phyloP scores from a whole-genome alignment of 73 alveolate genomes.

The Effrenium voratum region DNA sequence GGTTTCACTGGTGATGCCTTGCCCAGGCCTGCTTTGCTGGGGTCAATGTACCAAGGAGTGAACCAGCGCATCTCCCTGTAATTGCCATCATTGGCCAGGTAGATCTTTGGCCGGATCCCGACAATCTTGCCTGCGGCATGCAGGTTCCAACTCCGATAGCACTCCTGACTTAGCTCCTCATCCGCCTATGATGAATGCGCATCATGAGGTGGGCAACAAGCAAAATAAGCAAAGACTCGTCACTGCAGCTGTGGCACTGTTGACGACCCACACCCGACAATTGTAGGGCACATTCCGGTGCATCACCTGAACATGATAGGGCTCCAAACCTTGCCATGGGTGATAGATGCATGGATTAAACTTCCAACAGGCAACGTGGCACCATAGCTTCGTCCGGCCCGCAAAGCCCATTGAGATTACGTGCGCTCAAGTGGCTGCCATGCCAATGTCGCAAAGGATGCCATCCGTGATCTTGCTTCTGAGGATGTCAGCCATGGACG shows the following conservation, averaged over 20 bases:
- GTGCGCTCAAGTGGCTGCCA: slow-evolving; percentile 94
- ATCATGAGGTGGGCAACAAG: too few species aligned
- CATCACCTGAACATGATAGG: slow-evolving; percentile 75
- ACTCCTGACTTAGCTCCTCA: too few species aligned
- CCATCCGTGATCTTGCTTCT: slow-evolving; percentile 94
- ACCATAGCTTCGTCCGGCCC: neutral
- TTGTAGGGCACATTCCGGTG: slow-evolving; percentile 96
- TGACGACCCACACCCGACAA: slow-evolving; percentile 96
- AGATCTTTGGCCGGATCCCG: slow-evolving; percentile 97
- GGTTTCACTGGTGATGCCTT: slow-evolving; percentile 91
- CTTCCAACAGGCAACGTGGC: neutral
- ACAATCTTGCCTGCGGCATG: slow-evolving; percentile 72
- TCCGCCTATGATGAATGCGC: too few species aligned
- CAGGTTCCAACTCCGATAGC: too few species aligned
- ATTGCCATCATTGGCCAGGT: slow-evolving; percentile 97
- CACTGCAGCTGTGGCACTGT: slow-evolving; percentile 3
- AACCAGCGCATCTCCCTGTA: slow-evolving; percentile 98
- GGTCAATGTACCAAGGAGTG: slow-evolving; percentile 97
- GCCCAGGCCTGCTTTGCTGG: slow-evolving; percentile 89
- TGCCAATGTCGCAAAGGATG: slow-evolving; percentile 97
- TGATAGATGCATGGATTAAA: too few species aligned
- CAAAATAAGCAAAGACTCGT: too few species aligned
- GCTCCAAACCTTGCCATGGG: neutral
- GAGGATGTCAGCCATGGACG: slow-evolving; percentile 96
- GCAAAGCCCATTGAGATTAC: neutral